Base-by-base conservation (phyloP, 225 moss, liverwort and hornwort genomes). In the Pseudisothecium myosuroides region DNA sequence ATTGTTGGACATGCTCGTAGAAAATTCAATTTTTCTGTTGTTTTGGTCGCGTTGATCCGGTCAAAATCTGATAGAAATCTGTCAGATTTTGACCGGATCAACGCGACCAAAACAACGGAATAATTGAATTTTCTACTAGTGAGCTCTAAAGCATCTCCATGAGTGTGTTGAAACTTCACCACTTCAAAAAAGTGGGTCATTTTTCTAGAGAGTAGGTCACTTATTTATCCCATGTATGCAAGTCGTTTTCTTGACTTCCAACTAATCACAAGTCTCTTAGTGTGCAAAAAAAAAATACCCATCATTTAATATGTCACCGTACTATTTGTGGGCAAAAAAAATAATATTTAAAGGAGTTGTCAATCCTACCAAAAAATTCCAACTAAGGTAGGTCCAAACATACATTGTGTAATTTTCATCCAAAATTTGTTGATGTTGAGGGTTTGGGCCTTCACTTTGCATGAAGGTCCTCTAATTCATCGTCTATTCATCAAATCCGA, bases 401-500 rank as follows among this genome's bases (percentile, higher is more conserved):
- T 19, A 76, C 0, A 32, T 0, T 43, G 3, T 49, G 0, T 20
- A 19, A 1, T 75, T 75, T 75, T 49, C 20, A 32, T 75, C 4
- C 32, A 31, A 49, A 75, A 19, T 32, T 49, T 75, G 18, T 2
- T 43, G 3, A 72, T 43, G 16, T 72, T 74, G 18, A 31, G 11
- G 47, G 2, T 74, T 47, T 27, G 2, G 4, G 17, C 15, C 43
- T 69, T 23, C 23, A 39, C 0, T 17, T 45, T 28, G 4, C 2
- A 2, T 29, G 0, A 10, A 47, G 3, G 18, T 74, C 31, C 11
- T 74, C 2, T 18, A 47, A 5, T 1, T 27, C 45, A 45, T 28
- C 0, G 0, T 39, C 7, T 41, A 9, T 72, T 72, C 1, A 9
- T 72, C 27, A 72, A 41, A 41, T 43, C 6, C 2, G 0, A 43